phyloP scores from a whole-genome alignment of 208 protist species.

The Entamoeba moshkovskii region DNA sequence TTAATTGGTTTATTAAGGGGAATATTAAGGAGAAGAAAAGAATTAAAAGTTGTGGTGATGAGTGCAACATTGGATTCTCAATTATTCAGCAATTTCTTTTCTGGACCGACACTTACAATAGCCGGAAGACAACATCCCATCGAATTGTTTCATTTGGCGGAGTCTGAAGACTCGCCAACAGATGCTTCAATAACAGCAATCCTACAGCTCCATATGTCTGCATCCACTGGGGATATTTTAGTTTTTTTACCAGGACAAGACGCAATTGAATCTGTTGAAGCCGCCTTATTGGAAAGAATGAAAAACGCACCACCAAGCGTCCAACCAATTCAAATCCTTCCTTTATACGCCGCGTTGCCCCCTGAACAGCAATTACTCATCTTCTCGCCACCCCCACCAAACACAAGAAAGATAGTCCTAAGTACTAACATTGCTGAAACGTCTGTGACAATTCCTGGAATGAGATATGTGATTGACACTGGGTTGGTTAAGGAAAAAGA shows the following conservation, averaged over 20 bases:
- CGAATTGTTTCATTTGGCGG: conserved; percentile 38
- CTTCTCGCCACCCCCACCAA: not conserved
- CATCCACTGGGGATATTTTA: conserved; percentile 86
- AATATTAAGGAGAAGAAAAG: conserved; percentile 48
- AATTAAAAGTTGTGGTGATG: conserved; percentile 75
- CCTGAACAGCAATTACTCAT: not conserved
- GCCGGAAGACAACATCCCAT: conserved; percentile 69
- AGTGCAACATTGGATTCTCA: conserved; percentile 82
- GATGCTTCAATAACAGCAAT: not conserved
- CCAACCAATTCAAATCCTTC: not conserved
- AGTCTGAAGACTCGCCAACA: conserved; percentile 16
- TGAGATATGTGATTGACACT: conserved; percentile 28
- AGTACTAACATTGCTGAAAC: conserved; percentile 34
- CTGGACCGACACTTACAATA: conserved; percentile 45
- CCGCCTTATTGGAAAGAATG: conserved; percentile 36
- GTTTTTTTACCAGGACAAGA: conserved; percentile 99
- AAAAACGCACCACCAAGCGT: not conserved
- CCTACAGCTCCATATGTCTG: conserved; percentile 40
- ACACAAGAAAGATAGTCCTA: conserved; percentile 29
- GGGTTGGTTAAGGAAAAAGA: conserved; percentile 18
- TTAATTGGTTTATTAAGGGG: conserved; percentile 39
- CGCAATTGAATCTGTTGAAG: conserved; percentile 73
- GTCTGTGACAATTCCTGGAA: conserved; percentile 25
- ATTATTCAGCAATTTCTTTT: conserved; percentile 74
- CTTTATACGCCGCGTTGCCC: not conserved